Percentiles rank a stretch among this genome's conserved stretches.
phyloP scores from a whole-genome alignment of 305 asterid species.

The Rubia balearica region DNA sequence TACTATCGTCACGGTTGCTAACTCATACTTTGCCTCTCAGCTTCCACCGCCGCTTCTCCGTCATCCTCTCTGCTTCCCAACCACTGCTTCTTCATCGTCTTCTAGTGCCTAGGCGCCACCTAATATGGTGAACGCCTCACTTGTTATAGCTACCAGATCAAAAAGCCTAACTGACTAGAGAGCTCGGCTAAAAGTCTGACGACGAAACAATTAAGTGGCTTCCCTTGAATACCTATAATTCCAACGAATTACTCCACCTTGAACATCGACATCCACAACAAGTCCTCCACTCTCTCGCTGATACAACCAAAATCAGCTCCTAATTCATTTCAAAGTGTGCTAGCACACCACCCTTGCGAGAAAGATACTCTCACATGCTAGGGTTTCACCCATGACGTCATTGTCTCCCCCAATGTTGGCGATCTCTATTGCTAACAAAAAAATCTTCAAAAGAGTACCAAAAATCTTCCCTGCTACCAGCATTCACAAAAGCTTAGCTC shows the following conservation, averaged over 20 bases:
- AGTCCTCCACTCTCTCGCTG: conserved; percentile 54
- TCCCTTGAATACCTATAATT: conserved; percentile 75
- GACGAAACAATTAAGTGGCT: conserved; percentile 84
- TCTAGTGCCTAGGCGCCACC: conserved; percentile 22
- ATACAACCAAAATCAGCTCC: conserved; percentile 62
- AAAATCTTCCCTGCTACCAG: conserved; percentile 52
- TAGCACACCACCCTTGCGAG: conserved; percentile 40
- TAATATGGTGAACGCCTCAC: conserved; percentile 44
- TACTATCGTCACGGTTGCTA: too few relatives aligned
- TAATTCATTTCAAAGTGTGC: conserved; percentile 51
- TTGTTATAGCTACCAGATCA: conserved; percentile 54
- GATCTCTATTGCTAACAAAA: background rate
- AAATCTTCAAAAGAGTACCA: conserved; percentile 40
- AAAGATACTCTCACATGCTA: conserved; percentile 18
- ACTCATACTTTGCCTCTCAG: too few relatives aligned
- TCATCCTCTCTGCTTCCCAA: conserved; percentile 4
- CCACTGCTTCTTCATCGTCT: conserved; percentile 19
- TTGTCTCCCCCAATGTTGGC: too few relatives aligned
- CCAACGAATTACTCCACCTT: conserved; percentile 65
- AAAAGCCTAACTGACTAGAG: conserved; percentile 48
- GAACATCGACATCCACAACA: conserved; percentile 57
- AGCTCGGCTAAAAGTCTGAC: conserved; percentile 67
- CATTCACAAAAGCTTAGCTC: conserved; percentile 56
- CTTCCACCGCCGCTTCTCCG: too few relatives aligned
- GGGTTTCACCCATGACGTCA: too few relatives aligned